A percentile compares a stretch with the other conserved stretches of the same genome.
Evolutionary conservation across 768 basidiomycete species (phyloP).

Genomic region (Amanita pallidorosea): DNA sequence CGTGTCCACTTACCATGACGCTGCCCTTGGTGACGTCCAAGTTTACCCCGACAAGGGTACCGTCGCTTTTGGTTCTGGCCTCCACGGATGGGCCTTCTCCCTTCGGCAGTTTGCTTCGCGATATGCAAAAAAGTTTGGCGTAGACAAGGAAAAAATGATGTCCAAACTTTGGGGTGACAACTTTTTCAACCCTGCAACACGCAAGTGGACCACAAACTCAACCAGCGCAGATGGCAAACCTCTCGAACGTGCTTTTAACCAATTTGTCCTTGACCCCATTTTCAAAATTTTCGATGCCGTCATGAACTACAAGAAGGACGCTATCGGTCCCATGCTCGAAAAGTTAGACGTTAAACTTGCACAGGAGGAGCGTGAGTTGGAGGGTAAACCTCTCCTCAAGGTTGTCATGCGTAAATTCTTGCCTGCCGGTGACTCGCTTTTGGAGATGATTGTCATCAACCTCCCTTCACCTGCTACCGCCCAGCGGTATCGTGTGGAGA

Average conservation of each 20-base stretch:
- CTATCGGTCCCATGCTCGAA: conserved; percentile 73
- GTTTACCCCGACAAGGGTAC: conserved; percentile 98
- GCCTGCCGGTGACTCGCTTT: conserved; percentile 93
- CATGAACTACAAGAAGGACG: conserved; percentile 99
- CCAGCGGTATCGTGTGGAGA: conserved; percentile 98
- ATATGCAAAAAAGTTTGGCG: conserved; percentile 98
- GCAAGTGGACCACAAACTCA: conserved; percentile 87
- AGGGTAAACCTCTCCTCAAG: conserved; percentile 94
- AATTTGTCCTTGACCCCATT: conserved; percentile 98
- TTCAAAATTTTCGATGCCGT: conserved; percentile 97
- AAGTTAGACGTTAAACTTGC: conserved; percentile 93
- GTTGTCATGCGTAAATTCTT: conserved; percentile 99
- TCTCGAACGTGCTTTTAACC: conserved; percentile 98
- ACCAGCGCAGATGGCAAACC: conserved; percentile 71
- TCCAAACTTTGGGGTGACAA: conserved; percentile 97
- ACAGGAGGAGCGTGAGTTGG: conserved; percentile 82
- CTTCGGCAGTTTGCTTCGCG: conserved; percentile 93
- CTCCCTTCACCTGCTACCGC: conserved; percentile 96
- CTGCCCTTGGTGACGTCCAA: conserved; percentile 92
- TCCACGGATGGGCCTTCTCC: conserved; percentile 99
- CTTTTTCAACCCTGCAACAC: conserved; percentile 94
- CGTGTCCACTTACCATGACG: conserved; percentile 94
- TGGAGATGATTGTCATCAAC: conserved; percentile 99
- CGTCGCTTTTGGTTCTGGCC: conserved; percentile 97
- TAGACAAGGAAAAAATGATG: conserved; percentile 99